Percentiles rank a stretch among this genome's conserved stretches.
Evolutionary conservation across 2,329 filamentous ascomycete genomes (phyloP).

Genomic region (Arthrobotrys conoides): DNA sequence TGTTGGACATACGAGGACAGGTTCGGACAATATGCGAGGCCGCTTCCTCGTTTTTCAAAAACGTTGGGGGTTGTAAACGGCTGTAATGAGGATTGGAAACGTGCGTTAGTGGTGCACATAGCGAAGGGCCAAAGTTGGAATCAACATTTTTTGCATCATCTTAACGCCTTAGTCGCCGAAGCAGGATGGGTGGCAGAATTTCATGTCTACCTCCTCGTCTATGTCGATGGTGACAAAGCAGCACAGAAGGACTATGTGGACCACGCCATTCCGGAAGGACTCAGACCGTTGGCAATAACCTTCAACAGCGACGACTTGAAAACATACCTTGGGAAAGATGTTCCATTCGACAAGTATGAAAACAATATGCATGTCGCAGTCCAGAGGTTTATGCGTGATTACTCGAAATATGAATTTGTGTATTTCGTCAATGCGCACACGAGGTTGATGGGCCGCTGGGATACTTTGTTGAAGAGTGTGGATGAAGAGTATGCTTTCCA

Average conservation of each 20-base stretch:
- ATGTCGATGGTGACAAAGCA: slow-evolving; percentile 46
- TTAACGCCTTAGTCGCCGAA: slow-evolving; percentile 40
- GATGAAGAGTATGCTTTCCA: slow-evolving; percentile 58
- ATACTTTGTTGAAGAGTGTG: slow-evolving; percentile 47
- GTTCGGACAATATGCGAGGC: slow-evolving; percentile 32
- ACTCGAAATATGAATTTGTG: slow-evolving; percentile 49
- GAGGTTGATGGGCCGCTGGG: slow-evolving; percentile 50
- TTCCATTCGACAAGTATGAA: slow-evolving; percentile 44
- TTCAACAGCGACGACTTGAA: slow-evolving; percentile 49
- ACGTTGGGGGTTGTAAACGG: slow-evolving; percentile 39
- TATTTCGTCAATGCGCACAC: slow-evolving; percentile 41
- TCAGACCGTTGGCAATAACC: slow-evolving; percentile 44
- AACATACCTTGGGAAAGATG: slow-evolving; percentile 35
- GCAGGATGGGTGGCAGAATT: slow-evolving; percentile 44
- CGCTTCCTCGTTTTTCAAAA: slow-evolving; percentile 32
- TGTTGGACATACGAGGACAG: slow-evolving; percentile 55
- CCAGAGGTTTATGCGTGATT: slow-evolving; percentile 56
- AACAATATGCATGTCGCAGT: slow-evolving; percentile 49
- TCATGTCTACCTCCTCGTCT: slow-evolving; percentile 43
- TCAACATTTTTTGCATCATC: slow-evolving; percentile 41
- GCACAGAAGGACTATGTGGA: slow-evolving; percentile 38
- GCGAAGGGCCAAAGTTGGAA: slow-evolving; percentile 52
- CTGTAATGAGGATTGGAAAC: slow-evolving; percentile 47
- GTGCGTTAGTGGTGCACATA: slow-evolving; percentile 49
- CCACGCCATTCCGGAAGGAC: slow-evolving; percentile 31